Evolutionary conservation across 208 protist genomes (phyloP).

Genomic region (Sergeia podlipaevii): DNA sequence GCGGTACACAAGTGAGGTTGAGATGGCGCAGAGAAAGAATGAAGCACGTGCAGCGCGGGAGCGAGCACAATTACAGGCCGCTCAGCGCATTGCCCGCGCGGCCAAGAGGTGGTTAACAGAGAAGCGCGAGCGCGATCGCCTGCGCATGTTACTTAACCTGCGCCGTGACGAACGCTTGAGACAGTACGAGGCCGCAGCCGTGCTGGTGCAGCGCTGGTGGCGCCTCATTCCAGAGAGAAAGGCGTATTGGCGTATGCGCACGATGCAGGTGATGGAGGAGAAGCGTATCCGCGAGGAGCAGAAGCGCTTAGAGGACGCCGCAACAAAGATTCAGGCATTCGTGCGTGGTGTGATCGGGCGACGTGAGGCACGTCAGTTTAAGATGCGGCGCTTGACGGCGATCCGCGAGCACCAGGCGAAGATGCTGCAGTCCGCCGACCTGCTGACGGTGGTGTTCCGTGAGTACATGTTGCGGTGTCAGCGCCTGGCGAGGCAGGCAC

Average conservation of each 20-base stretch:
- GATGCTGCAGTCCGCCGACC: constrained; percentile 20
- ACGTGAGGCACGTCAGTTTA: background rate
- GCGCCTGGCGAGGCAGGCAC: constrained; percentile 12
- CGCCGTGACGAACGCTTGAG: constrained; percentile 29
- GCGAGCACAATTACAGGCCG: constrained; percentile 13
- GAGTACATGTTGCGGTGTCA: constrained; percentile 40
- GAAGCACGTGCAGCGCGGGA: constrained; percentile 19
- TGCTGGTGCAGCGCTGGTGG: constrained; percentile 71
- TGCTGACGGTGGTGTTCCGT: constrained; percentile 37
- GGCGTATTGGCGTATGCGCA: constrained; percentile 56
- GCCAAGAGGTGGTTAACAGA: constrained; percentile 20
- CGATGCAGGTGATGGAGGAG: constrained; percentile 26
- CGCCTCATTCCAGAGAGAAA: constrained; percentile 20
- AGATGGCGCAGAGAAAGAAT: background rate
- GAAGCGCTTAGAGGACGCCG: constrained; percentile 13
- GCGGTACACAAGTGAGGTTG: background rate
- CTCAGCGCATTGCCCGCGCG: constrained; percentile 23
- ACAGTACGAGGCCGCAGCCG: constrained; percentile 20
- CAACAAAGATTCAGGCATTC: constrained; percentile 29
- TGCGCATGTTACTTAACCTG: constrained; percentile 31
- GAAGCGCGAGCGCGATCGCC: constrained; percentile 24
- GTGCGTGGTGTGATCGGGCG: constrained; percentile 28
- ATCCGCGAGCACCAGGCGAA: constrained; percentile 11
- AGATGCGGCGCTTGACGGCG: background rate
- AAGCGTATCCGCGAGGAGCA: constrained; percentile 5